A percentile compares a stretch with the other conserved stretches of the same genome.
phyloP scores from a whole-genome alignment of 169 alveolate genomes.

The Plasmodium gonderi region DNA sequence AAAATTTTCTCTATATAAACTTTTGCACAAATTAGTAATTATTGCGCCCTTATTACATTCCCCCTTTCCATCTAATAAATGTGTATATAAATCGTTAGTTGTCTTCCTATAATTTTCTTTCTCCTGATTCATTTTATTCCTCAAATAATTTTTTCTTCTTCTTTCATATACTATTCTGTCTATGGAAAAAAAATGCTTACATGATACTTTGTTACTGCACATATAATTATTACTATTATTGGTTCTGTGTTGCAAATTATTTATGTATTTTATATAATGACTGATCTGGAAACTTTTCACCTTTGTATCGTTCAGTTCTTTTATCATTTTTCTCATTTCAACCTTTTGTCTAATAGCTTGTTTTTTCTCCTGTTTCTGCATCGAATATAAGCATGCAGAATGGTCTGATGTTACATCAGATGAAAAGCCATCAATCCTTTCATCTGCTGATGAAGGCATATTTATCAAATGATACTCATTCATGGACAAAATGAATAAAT shows the following conservation, averaged over 20 bases:
- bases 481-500: constrained; percentile 40
- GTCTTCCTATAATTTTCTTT: neutral
- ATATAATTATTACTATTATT: neutral
- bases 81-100: neutral
- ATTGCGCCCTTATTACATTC: neutral
- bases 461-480: neutral
- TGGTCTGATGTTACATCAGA: neutral
- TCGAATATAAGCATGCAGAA: neutral
- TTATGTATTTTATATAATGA: constrained; percentile 44
- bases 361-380: neutral
- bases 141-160: neutral
- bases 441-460: neutral
- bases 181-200: neutral
- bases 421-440: neutral
- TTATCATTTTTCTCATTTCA: neutral
- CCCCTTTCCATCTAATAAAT: neutral
- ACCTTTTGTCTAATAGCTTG: neutral
- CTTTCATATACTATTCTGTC: constrained; percentile 44
- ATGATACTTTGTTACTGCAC: neutral
- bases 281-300: neutral
- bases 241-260: neutral
- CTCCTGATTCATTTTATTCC: neutral
- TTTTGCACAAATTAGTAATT: neutral
- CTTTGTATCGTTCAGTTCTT: neutral
- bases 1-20: neutral